Base-by-base conservation (phyloP, 208 protist genomes). In the Leishmania turanica region DNA sequence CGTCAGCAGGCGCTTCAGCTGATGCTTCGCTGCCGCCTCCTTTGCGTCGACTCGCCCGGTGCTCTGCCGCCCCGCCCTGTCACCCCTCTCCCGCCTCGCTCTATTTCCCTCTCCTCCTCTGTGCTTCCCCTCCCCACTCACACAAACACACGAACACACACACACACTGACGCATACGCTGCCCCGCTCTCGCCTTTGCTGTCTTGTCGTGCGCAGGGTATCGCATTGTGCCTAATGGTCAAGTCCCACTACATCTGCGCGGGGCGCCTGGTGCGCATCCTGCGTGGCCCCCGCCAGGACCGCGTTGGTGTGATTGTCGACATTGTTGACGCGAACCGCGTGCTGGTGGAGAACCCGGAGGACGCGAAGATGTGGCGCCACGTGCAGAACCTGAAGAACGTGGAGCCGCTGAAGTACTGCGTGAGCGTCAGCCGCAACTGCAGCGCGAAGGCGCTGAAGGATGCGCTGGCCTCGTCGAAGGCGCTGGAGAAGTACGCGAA, bases 311-410 rank as follows among this genome's bases (percentile, higher is more conserved):
- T 92, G 62, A 93, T 97, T 85, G 92, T 95, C 84, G 94, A 96
- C 89, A 97, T 97, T 84, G 86, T 97, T 77, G 94, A 97, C 84
- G 92, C 81, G 89, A 97, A 96, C 90, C 94, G 94, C 85, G 87
- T 97, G 69, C 88, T 97, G 66, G 94, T 97, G 77, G 94, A 97
- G 91, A 97, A 97, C 88, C 88, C 94, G n/a, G 81, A 84, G 82
- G 94, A 97, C 79, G 73, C 85, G 80, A 97, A 96, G 92, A 96
- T 97, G 92, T 96, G 94, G 92, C 92, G 94, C 79, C 94, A 97
- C 83, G 94, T 97, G 75, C 91, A 96, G 92, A 96, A 91, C 89
- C 85, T 97, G 75, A 92, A 93, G 87, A 97, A 97, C 84, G 85
- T 97, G 58, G 90, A 95, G 89, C 92, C 94, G 79, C 90, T 97